Evolutionary conservation across 495 filamentous ascomycete species (phyloP).

Genomic region (Daldinia childiae): DNA sequence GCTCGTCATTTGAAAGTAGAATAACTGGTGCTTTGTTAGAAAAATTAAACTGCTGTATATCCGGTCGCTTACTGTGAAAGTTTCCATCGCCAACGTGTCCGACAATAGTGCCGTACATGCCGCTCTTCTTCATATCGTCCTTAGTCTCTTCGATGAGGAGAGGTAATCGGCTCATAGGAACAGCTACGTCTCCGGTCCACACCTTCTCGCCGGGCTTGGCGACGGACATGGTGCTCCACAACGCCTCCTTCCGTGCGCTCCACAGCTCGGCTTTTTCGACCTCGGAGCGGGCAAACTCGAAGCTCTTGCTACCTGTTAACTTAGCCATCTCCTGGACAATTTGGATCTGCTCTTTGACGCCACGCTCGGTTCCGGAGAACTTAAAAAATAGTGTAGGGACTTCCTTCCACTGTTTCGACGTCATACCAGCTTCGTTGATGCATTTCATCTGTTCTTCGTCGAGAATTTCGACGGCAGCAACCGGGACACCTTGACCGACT

Average conservation of each 20-base stretch:
- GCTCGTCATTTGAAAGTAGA: conserved; percentile 72
- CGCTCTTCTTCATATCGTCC: conserved; percentile 70
- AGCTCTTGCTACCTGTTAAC: conserved; percentile 67
- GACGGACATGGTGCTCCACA: conserved; percentile 76
- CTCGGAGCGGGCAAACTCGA: conserved; percentile 79
- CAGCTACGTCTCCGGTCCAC: conserved; percentile 87
- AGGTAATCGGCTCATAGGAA: conserved; percentile 76
- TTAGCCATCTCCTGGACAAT: conserved; percentile 75
- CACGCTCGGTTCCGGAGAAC: conserved; percentile 77
- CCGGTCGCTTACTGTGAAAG: conserved; percentile 69
- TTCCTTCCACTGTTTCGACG: conserved; percentile 75
- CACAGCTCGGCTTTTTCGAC: conserved; percentile 81
- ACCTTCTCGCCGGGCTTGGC: conserved; percentile 69
- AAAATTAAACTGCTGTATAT: background rate
- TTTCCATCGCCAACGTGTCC: conserved; percentile 88
- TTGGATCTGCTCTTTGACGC: conserved; percentile 84
- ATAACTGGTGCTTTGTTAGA: conserved; percentile 61
- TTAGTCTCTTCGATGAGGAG: conserved; percentile 84
- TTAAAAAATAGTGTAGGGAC: conserved; percentile 95
- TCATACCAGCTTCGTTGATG: conserved; percentile 83
- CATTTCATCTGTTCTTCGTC: conserved; percentile 96
- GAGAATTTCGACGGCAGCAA: conserved; percentile 90
- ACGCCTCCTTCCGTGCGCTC: conserved; percentile 85
- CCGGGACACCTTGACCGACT: conserved; percentile 80
- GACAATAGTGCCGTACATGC: conserved; percentile 76